Percentiles rank a stretch among this genome's conserved stretches.
Evolutionary conservation across 495 filamentous ascomycete genomes (phyloP).

Genomic region (Eremomyces bilateralis): DNA sequence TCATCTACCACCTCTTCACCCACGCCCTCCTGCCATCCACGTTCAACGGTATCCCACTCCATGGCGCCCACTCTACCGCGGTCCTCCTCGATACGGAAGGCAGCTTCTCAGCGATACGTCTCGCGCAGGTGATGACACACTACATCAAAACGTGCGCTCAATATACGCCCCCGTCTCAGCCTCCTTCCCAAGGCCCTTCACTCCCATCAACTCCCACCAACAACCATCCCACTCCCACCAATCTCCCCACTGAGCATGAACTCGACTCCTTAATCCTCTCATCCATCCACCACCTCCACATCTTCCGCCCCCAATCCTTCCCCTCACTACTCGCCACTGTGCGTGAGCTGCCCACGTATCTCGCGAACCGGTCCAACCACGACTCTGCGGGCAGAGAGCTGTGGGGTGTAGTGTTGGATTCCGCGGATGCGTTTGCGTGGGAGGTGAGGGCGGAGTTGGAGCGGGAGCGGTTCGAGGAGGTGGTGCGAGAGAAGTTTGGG

Average conservation of each 20-base stretch:
- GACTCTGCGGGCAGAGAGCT: constrained; percentile 25
- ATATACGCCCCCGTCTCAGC: background rate
- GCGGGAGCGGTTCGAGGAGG: constrained; percentile 15
- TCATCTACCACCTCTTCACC: constrained; percentile 46
- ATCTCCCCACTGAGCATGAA: too few species aligned
- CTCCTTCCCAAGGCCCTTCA: background rate
- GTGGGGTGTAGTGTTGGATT: constrained; percentile 30
- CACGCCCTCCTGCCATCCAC: constrained; percentile 31
- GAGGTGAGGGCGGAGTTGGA: constrained; percentile 28
- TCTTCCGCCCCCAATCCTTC: constrained; percentile 34
- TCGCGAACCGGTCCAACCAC: constrained; percentile 28
- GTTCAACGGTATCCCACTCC: constrained; percentile 14
- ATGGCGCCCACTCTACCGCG: constrained; percentile 35
- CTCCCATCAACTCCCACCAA: background rate
- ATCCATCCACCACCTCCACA: constrained; percentile 23
- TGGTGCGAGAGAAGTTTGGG: too few species aligned
- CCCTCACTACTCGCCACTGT: constrained; percentile 30
- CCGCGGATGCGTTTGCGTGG: constrained; percentile 35
- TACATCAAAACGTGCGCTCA: constrained; percentile 1
- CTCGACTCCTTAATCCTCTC: constrained; percentile 8
- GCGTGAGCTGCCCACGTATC: constrained; percentile 25
- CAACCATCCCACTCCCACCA: background rate
- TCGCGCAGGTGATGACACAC: constrained; percentile 22
- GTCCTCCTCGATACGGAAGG: constrained; percentile 49
- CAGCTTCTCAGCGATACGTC: constrained; percentile 38